phyloP scores from a whole-genome alignment of 1,139 yeast species.

The Taphrina deformans region DNA sequence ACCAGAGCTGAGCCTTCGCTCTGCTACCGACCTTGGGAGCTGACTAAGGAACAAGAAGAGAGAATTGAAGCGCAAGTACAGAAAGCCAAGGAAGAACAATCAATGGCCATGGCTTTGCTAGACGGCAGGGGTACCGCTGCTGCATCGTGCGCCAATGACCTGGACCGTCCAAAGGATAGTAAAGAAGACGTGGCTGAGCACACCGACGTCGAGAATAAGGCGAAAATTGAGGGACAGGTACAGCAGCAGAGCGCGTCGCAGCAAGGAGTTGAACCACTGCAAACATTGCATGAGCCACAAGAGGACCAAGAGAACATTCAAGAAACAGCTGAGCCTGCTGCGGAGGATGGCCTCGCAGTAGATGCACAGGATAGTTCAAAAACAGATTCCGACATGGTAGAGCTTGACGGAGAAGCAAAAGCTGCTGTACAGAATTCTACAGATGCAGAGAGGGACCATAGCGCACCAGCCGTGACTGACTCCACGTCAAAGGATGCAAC shows the following conservation, averaged over 20 bases:
- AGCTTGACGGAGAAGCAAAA: not conserved
- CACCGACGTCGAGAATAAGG: not conserved
- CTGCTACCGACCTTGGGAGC: slow-evolving; percentile 12
- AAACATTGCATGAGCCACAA: too few species aligned
- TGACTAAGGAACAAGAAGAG: slow-evolving; percentile 5
- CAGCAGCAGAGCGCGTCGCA: too few species aligned
- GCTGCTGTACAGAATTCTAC: not conserved
- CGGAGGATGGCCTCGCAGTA: not conserved
- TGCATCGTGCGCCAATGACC: not conserved
- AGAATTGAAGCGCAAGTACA: not conserved
- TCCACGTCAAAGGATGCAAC: too few species aligned
- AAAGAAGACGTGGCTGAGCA: not conserved
- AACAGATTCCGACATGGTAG: not conserved
- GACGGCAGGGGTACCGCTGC: not conserved
- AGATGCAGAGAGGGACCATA: too few species aligned
- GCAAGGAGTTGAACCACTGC: too few species aligned
- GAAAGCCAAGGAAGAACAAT: slow-evolving; percentile 4
- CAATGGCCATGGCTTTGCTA: not conserved
- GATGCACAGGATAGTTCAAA: not conserved
- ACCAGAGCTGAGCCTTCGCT: slow-evolving; percentile 5
- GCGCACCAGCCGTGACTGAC: too few species aligned
- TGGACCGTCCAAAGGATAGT: not conserved
- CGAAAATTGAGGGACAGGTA: not conserved
- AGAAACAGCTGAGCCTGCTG: not conserved
- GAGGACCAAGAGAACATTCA: not conserved